These are phyloP conservation scores for Suillus hirtellus DNA, from an alignment of 768 basidiomycete genomes.

Conservation along the genomic window DNA sequence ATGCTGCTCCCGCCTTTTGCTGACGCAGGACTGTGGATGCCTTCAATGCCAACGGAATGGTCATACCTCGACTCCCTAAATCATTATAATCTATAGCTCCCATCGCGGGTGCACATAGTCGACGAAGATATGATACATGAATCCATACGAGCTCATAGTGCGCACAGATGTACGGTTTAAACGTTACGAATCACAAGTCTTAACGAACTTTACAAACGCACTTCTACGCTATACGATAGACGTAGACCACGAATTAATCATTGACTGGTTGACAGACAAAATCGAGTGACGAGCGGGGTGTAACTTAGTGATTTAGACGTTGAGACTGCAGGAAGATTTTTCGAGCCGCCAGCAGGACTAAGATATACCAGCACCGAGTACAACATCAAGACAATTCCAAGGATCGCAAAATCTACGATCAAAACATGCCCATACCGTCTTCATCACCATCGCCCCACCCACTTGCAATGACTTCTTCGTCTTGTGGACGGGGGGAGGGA, in stretches of 20 bases:
- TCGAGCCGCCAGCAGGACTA: conserved; percentile 2
- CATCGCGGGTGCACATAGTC: not conserved
- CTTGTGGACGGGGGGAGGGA: conserved; percentile 40
- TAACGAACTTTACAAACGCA: not conserved
- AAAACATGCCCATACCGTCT: conserved; percentile 61
- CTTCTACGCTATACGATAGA: not conserved
- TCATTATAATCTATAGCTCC: too few species aligned
- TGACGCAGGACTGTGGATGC: conserved; percentile 2
- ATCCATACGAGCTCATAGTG: not conserved
- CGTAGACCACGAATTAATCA: not conserved
- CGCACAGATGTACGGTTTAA: not conserved
- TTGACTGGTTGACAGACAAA: not conserved
- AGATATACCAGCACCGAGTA: conserved; percentile 9
- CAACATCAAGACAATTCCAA: conserved; percentile 5
- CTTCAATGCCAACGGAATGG: not conserved
- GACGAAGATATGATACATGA: not conserved
- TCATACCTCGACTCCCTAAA: not conserved
- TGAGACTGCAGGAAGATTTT: not conserved
- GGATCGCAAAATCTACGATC: conserved; percentile 6
- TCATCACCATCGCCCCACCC: conserved; percentile 73
- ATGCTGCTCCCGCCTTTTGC: not conserved
- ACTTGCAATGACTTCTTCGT: conserved; percentile 64
- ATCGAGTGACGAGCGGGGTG: not conserved
- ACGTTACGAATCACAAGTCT: not conserved
- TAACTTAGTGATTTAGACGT: not conserved